phyloP scores from a whole-genome alignment of 164 flowering plant species.

The Vitis amurensis region DNA sequence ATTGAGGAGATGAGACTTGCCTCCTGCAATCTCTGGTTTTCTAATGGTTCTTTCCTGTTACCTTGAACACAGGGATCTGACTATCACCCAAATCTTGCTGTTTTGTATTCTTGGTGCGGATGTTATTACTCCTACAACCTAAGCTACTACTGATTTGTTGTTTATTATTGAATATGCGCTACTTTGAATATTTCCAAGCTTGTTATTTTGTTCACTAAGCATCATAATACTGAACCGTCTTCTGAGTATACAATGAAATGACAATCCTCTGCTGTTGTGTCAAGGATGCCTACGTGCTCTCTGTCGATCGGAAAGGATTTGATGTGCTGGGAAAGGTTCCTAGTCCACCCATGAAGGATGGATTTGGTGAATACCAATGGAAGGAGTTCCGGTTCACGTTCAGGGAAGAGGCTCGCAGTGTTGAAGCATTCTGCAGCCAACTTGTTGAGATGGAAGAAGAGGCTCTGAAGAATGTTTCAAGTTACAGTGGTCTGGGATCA shows the following conservation, averaged over 20 bases:
- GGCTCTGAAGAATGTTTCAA: constrained; percentile 52
- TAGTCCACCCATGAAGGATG: constrained; percentile 33
- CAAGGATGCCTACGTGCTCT: constrained; percentile 78
- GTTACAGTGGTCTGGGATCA: constrained; percentile 55
- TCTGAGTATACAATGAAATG: neutral
- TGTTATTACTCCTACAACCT: too few relatives aligned
- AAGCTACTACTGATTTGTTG: too few relatives aligned
- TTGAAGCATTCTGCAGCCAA: constrained; percentile 61
- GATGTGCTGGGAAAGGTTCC: constrained; percentile 71
- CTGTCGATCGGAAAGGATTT: constrained; percentile 77
- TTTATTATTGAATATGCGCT: too few relatives aligned
- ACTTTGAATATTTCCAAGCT: too few relatives aligned
- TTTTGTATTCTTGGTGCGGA: too few relatives aligned
- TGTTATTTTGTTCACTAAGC: neutral
- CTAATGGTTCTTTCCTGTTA: neutral
- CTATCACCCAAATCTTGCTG: too few relatives aligned
- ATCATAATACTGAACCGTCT: neutral
- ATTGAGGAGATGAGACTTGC: neutral
- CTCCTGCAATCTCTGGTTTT: neutral
- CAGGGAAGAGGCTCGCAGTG: constrained; percentile 61
- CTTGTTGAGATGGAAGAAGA: constrained; percentile 87
- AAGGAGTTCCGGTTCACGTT: constrained; percentile 64
- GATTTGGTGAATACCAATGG: constrained; percentile 52
- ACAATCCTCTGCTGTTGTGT: constrained; percentile 8
- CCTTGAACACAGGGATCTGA: too few relatives aligned